Conservation (phyloP, 106 monocot genomes). For the Platanthera zijinensis region DNA sequence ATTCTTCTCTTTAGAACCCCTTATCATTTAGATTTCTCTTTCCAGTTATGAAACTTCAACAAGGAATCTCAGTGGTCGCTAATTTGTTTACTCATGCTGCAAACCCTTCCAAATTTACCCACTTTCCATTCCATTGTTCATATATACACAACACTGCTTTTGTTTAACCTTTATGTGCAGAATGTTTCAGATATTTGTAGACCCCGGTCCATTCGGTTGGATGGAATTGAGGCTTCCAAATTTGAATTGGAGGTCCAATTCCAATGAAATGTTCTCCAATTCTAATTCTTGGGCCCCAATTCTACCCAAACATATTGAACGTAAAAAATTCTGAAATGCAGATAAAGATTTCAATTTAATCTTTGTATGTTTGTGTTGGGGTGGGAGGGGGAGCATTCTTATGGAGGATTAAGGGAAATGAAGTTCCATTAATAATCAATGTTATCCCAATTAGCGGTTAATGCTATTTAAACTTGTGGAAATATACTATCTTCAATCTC, state of each 20-base stretch:
- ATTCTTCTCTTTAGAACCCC: neutral
- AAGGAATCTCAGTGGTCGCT: neutral
- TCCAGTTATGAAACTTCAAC: neutral
- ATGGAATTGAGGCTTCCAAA: no score
- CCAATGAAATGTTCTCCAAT: no score
- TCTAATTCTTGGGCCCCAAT: no score
- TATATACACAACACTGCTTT: neutral
- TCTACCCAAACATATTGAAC: no score
- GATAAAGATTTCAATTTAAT: neutral
- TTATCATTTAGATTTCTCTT: neutral
- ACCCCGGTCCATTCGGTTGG: no score
- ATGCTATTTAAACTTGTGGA: neutral
- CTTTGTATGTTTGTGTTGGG: neutral
- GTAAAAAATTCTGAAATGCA: neutral
- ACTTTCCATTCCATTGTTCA: neutral
- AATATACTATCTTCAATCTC: neutral
- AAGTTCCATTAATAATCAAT: neutral
- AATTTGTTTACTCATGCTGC: neutral
- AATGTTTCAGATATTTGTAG: neutral
- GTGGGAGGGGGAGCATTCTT: no score
- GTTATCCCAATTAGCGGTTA: neutral
- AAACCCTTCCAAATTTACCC: neutral
- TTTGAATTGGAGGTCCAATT: no score
- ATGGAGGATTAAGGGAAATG: neutral
- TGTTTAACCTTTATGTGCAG: constrained; percentile 3